Conservation (phyloP, 306 rosid species). For the Lablab purpureus region DNA sequence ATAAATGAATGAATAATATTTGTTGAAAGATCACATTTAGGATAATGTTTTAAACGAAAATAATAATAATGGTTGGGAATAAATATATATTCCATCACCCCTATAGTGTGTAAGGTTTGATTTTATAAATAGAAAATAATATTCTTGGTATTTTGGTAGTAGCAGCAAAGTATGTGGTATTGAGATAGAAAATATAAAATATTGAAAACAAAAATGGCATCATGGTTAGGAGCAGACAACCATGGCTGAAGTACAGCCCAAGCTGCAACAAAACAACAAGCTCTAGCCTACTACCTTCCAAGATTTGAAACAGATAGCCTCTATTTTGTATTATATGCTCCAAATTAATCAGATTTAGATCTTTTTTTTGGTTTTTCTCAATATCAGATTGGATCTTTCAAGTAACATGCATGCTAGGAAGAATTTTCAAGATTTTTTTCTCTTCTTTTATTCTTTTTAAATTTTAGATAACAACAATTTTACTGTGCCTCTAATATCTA, state of each 20-base stretch:
- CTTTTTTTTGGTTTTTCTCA: background rate
- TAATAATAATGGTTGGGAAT: background rate
- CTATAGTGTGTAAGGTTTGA: background rate
- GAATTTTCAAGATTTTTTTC: background rate
- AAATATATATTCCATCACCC: background rate
- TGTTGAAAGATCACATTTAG: too few species aligned
- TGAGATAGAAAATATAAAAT: conserved; percentile 20
- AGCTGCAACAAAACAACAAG: conserved; percentile 26
- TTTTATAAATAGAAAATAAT: conserved; percentile 9
- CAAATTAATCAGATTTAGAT: conserved; percentile 33
- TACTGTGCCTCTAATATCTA: too few species aligned
- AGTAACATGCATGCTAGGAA: background rate
- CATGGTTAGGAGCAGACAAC: conserved; percentile 9
- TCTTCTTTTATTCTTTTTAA: background rate
- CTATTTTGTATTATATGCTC: background rate
- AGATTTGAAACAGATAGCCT: background rate
- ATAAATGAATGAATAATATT: too few species aligned
- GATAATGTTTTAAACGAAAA: too few species aligned
- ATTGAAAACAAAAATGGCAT: background rate
- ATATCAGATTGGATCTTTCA: conserved; percentile 16
- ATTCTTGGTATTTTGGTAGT: background rate
- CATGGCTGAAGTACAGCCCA: conserved; percentile 21
- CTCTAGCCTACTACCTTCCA: conserved; percentile 14
- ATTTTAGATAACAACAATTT: background rate
- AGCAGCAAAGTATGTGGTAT: background rate